Percentiles rank a stretch among this genome's conserved stretches.
Evolutionary conservation across 2,329 filamentous ascomycete genomes (phyloP).

Genomic region (Calonectria hawksworthii): DNA sequence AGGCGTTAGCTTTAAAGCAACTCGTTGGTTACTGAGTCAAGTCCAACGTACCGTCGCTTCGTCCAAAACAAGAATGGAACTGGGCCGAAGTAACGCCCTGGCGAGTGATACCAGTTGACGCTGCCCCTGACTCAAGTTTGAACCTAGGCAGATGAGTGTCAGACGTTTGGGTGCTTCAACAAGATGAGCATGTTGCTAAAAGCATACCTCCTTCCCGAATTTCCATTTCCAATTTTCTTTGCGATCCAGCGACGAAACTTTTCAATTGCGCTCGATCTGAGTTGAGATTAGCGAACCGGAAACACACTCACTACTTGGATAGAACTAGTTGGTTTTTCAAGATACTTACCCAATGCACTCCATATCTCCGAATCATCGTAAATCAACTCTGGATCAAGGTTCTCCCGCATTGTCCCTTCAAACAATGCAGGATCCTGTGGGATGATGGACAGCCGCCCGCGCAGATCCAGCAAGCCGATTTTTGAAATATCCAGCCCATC

Average conservation of each 20-base stretch:
- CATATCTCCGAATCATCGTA: slow-evolving; percentile 73
- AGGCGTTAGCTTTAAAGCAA: background rate
- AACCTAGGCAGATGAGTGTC: background rate
- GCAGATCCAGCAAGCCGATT: slow-evolving; percentile 74
- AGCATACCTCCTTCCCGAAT: slow-evolving; percentile 11
- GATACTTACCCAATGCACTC: background rate
- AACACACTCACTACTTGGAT: no score
- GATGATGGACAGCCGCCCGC: slow-evolving; percentile 79
- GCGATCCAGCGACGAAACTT: background rate
- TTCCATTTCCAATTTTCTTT: slow-evolving; percentile 1
- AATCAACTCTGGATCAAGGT: slow-evolving; percentile 79
- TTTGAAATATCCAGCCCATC: slow-evolving; percentile 79
- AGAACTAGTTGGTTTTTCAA: background rate
- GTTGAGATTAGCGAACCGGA: background rate
- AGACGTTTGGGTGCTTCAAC: background rate
- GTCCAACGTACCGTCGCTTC: background rate
- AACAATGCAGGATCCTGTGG: slow-evolving; percentile 79
- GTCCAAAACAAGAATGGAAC: slow-evolving; percentile 10
- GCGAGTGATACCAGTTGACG: slow-evolving; percentile 3
- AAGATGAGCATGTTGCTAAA: background rate
- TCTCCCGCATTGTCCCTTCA: slow-evolving; percentile 77
- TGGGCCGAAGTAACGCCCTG: background rate
- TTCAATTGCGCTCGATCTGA: background rate
- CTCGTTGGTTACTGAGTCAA: no score
- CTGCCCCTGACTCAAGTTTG: slow-evolving; percentile 7